Base-by-base conservation (phyloP, 805 yeast species). In the Lipomyces lipofer region DNA sequence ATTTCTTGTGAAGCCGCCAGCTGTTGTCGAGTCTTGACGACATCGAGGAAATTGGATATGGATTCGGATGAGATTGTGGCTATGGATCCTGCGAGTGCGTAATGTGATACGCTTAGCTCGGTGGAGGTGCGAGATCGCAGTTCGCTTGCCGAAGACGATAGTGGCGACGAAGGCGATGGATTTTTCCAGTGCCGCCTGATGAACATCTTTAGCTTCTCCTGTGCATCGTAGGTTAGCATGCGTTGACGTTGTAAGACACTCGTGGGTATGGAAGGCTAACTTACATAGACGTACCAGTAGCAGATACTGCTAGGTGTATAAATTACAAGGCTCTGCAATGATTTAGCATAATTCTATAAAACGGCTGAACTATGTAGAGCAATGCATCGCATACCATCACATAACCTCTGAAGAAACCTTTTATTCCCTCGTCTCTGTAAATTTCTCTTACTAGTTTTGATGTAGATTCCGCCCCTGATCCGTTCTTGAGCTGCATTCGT, bases 361-460 rank as follows among this genome's bases (percentile, higher is more conserved):
- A 9, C 21, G 21, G 21, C 21, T 4, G 36, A n/a, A 1, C 21
- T n/a, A 15, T 33, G 38, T n/a, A 21, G 9, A n/a, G 33, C 13
- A 43, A 48, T 1, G 15, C 15, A n/a, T 10, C n/a, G 12, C 52
- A 21, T 54, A 58, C 64, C 75, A 74, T 69, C 70, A 73, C 71
- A 58, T 74, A 74, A 9, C 99, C 99, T 62, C 95, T 78, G 72
- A 82, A 91, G 60, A 86, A 77, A 3, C 97, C 98, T 51, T 69
- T 72, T 43, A 86, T 21, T 2, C 97, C 98, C 64, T 88, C 96
- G 0, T 72, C 69, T 36, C 68, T 69, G 65, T 76, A 82, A 28
- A 92, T 69, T 12, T 51, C 40, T 12, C 55, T 46, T 19, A 71
- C 45, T 13, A 69, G 59, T 35, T 55, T 38, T 10, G 25, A 4